Base-by-base conservation (phyloP, 805 yeast genomes). In the Nematodospora valgi region DNA sequence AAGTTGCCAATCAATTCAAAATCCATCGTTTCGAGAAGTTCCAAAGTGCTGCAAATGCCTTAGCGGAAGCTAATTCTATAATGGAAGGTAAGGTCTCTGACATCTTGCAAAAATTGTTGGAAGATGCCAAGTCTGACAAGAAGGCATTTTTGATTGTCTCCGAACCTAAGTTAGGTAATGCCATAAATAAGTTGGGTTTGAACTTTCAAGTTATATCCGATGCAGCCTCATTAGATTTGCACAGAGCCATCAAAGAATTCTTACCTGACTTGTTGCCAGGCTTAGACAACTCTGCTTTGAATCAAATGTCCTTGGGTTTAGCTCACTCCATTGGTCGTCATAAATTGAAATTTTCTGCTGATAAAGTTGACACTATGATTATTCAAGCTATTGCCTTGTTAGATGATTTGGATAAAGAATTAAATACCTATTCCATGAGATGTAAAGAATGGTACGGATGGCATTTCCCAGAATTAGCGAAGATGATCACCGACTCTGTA, bases 381-480 rank as follows among this genome's bases (percentile, higher is more conserved):
- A 94, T 93, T 46, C 98, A 93, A 72, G 98, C 98, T 40, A 93
- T 93, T 67, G 96, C 98, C 14, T 73, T 93, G 48, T 76, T 93
- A 56, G 98, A 93, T 56, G 97, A 93, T 58, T 76, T 93, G 54
- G 98, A 93, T 72, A 93, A 93, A 70, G 98, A 93, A 66, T 77
- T 93, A 54, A 93, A 93, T 72, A 93, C 97, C 35, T 93, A 91
- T 55, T 96, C 98, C 49, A 93, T 93, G 98, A 82, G 98, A 72
- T 80, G 91, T 69, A 93, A 91, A 72, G 98, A 93, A 71, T 93
- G 98, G 98, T 93, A 93, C 70, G 98, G 98, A 48, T 93, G 98
- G 98, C 98, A 93, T 68, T 93, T 93, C 82, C 98, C 98, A 25
- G 98, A 93, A 68, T 79, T 93, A 79, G 96, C 97, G 54, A 93